Evolutionary conservation across 129 eudicot species (phyloP), one percentile per base, ranked within the genome.

Genomic region (Centaurea solstitialis): DNA sequence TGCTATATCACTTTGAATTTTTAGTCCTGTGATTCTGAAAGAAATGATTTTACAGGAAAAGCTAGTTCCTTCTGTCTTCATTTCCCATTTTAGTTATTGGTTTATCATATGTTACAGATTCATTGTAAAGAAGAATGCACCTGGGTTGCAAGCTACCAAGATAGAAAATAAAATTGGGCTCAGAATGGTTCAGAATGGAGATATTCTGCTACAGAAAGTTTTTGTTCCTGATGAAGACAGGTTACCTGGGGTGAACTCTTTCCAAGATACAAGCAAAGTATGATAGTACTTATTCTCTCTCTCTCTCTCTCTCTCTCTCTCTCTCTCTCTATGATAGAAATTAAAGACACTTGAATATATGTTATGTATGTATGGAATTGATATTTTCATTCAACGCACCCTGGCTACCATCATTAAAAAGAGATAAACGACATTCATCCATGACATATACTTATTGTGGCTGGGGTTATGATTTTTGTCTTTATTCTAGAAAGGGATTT

Each of bases 201-300:
- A 95, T 86, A 95, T 95, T 76, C 71, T 93, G 20, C 53, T 95
- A 68, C 88, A 88, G 85, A 85, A 82, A 37, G 98, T 93, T 64
- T 93, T 93, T 86, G 99, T 95, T 22, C 97, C 98, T 61, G 99
- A 95, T 81, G 97, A 93, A 38, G 98, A 93, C 77, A 91, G 94
- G 81, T 85, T 95, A 71, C 91, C 97, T 5, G 98, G 97, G 87
- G 97, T 95, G 74, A 93, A 95, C 76, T 95, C 99, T 78, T 95
- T 95, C 79, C 91, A 95, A 88, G 98, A 95, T 83, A 95, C 99
- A 59, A 93, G 70, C 91, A 95, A 93, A 93, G 99, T 95, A 89
- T 30, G 75, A 76, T 35, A 7, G 17, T 61, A 53, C 20, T 9
- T 1, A 2, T 62, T 33, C 61, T 59, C 40, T 26, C 47, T 4